Evolutionary conservation across 345 rosid genomes (phyloP).

Genomic region (Rhodamnia argentea): DNA sequence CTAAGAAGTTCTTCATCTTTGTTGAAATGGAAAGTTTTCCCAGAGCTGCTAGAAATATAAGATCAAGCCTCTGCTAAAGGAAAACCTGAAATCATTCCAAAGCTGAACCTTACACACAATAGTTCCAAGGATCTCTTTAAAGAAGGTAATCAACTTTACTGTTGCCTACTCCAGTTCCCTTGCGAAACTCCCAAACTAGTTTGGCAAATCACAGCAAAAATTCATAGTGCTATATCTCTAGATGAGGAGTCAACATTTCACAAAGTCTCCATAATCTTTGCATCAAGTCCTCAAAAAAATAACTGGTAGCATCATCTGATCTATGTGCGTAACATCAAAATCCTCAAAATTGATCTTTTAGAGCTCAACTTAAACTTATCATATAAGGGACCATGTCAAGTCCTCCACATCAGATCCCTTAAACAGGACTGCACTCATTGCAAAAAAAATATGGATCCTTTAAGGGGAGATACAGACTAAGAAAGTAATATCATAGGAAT

Average conservation of each 20-base stretch:
- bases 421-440: background rate
- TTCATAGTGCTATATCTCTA: background rate
- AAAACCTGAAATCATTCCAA: background rate
- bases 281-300: background rate
- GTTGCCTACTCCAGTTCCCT: background rate
- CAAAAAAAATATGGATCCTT: background rate
- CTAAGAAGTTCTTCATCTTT: background rate
- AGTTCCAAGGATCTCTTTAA: background rate
- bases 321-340: background rate
- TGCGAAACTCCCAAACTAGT: background rate
- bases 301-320: background rate
- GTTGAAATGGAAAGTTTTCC: background rate
- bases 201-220: background rate
- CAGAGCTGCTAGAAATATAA: background rate
- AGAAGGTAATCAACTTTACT: background rate
- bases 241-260: background rate
- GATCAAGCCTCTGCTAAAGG: background rate
- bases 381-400: background rate
- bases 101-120: background rate
- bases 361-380: background rate
- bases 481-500: background rate
- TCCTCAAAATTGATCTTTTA: background rate
- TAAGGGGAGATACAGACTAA: background rate
- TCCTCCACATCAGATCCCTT: background rate
- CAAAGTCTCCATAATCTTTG: background rate